Evolutionary conservation across 2,329 filamentous ascomycete species (phyloP).

Genomic region (Colletotrichum tamarilloi): DNA sequence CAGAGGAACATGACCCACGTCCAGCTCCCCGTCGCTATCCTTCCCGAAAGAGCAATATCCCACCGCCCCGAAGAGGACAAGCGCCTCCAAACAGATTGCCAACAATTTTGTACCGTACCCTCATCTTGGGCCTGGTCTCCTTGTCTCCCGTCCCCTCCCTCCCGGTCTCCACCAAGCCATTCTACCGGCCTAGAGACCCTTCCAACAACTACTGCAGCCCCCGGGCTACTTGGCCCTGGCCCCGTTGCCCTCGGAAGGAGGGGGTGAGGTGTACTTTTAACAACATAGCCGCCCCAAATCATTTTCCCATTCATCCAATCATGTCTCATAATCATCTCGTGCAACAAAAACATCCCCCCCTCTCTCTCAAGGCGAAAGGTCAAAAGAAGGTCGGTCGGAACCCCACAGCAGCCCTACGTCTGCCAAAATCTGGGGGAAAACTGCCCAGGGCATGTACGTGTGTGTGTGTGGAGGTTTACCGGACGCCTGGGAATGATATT

Average conservation of each 20-base stretch:
- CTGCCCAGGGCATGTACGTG: neutral
- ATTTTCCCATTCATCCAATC: constrained; percentile 59
- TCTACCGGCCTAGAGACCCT: neutral
- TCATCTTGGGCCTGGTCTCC: neutral
- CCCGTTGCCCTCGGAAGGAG: constrained; percentile 39
- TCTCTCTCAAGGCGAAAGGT: constrained; percentile 1
- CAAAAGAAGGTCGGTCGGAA: neutral
- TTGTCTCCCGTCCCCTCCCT: neutral
- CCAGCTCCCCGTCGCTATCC: constrained; percentile 28
- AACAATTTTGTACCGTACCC: constrained; percentile 3
- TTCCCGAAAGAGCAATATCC: constrained; percentile 46
- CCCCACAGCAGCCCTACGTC: constrained; percentile 12
- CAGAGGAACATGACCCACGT: neutral
- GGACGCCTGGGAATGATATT: constrained; percentile 17
- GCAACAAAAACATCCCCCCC: constrained; percentile 50
- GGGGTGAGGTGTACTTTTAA: constrained; percentile 57
- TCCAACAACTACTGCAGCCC: constrained; percentile 41
- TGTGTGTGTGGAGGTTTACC: constrained; percentile 5
- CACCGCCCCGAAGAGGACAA: constrained; percentile 46
- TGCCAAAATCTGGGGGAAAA: constrained; percentile 14
- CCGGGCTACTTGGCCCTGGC: constrained; percentile 42
- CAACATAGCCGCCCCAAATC: constrained; percentile 45
- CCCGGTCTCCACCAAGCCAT: constrained; percentile 6
- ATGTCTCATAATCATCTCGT: constrained; percentile 60
- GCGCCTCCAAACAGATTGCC: constrained; percentile 38